Evolutionary conservation across 805 yeast species (phyloP).

Genomic region (Candida ficus): DNA sequence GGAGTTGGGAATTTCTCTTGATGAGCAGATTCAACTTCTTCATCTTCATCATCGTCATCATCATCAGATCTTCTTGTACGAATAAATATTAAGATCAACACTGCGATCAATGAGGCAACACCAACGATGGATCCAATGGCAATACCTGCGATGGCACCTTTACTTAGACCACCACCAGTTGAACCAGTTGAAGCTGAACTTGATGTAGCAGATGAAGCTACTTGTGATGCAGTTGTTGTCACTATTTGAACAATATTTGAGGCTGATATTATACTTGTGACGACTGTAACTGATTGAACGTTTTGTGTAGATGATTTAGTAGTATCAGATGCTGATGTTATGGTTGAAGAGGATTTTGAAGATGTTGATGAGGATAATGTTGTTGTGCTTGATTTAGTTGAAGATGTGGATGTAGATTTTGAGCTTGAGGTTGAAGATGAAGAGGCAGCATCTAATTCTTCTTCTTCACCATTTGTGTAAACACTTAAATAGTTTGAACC

Average conservation of each 20-base stretch:
- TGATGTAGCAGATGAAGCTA: conserved; percentile 8
- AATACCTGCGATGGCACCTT: conserved; percentile 58
- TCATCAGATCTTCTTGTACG: conserved; percentile 11
- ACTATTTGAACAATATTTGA: conserved; percentile 13
- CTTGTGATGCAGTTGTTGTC: conserved; percentile 10
- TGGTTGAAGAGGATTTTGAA: conserved; percentile 8
- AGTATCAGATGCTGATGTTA: conserved; percentile 2
- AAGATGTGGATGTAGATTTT: conserved; percentile 2
- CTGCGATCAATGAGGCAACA: conserved; percentile 31
- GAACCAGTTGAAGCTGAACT: conserved; percentile 12
- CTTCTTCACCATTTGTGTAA: conserved; percentile 30
- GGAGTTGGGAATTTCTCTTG: conserved; percentile 13
- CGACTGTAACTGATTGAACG: conserved; percentile 4
- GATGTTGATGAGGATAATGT: conserved; percentile 15
- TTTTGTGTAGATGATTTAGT: neutral
- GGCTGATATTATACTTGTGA: conserved; percentile 19
- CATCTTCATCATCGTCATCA: conserved; percentile 19
- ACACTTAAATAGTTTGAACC: conserved; percentile 46
- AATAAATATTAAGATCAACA: conserved; percentile 15
- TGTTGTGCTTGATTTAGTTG: conserved; percentile 7
- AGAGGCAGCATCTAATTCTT: conserved; percentile 8
- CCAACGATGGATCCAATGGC: conserved; percentile 52
- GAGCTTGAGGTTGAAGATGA: neutral
- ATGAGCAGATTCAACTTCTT: neutral
- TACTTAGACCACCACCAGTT: conserved; percentile 16